Conservation (phyloP, 192 early-diverging fungal species). For the Coemansia sp. region DNA sequence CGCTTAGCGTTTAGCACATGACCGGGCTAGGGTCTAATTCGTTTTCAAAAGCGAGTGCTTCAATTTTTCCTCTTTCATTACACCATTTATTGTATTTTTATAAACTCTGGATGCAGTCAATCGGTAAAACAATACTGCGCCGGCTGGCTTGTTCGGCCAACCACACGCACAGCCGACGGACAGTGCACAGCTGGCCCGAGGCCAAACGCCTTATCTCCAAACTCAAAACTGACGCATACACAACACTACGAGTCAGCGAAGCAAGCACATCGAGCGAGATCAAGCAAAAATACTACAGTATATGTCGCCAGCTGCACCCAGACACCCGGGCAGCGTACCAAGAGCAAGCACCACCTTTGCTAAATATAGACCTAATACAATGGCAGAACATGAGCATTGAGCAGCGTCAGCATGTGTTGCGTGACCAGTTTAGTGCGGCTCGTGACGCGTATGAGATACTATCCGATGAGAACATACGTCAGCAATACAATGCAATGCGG, state of each 20-base stretch:
- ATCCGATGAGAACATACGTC: conserved; percentile 14
- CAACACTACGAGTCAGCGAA: conserved; percentile 18
- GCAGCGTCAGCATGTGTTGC: conserved; percentile 8
- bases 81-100: neutral
- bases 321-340: conserved; percentile 13
- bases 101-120: neutral
- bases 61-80: neutral
- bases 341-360: neutral
- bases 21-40: neutral
- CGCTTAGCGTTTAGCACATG: too few relatives aligned
- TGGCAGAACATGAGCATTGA: conserved; percentile 17
- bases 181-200: conserved; percentile 10
- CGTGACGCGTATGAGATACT: conserved; percentile 32
- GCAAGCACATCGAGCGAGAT: conserved; percentile 18
- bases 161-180: neutral
- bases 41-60: neutral
- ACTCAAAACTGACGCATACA: conserved; percentile 24
- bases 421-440: conserved; percentile 24
- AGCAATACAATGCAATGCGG: conserved; percentile 9
- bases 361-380: conserved; percentile 1
- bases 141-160: neutral
- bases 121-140: neutral
- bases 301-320: conserved; percentile 42
- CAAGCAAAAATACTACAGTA: conserved; percentile 36
- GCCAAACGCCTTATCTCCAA: conserved; percentile 11